Evolutionary conservation across 1,284 basidiomycete species (phyloP).

Genomic region (Cystobasidium pallidum): DNA sequence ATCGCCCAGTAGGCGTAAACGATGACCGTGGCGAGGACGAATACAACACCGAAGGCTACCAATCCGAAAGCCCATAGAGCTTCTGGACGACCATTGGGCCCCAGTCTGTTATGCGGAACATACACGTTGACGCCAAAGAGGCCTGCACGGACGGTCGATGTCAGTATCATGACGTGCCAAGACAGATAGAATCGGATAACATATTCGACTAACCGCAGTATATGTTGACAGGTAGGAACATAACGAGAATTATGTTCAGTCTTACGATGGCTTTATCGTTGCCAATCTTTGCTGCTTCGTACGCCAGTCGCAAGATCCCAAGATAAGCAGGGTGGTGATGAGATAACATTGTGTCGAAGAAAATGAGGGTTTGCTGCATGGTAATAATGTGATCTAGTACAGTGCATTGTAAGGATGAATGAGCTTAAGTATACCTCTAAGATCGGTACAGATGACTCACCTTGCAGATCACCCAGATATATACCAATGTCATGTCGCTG

Average conservation of each 20-base stretch:
- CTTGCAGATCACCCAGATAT: conserved; percentile 91
- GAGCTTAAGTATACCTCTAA: too few relatives aligned
- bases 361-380: conserved; percentile 79
- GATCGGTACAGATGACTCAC: conserved; percentile 62
- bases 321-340: conserved; percentile 86
- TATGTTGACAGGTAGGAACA: conserved; percentile 70
- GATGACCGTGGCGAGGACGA: conserved; percentile 51
- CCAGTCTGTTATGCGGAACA: conserved; percentile 57
- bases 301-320: conserved; percentile 70
- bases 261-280: conserved; percentile 70
- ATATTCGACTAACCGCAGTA: conserved; percentile 47
- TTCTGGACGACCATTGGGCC: conserved; percentile 52
- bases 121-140: conserved; percentile 67
- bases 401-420: too few relatives aligned
- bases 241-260: conserved; percentile 70
- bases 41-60: conserved; percentile 53
- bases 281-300: conserved; percentile 66
- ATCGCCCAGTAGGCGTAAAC: conserved; percentile 53
- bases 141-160: conserved; percentile 58
- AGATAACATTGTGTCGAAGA: conserved; percentile 84
- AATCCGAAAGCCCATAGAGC: conserved; percentile 55
- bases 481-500: conserved; percentile 60
- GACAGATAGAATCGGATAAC: neutral
- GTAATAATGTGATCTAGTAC: conserved; percentile 82
- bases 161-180: neutral